Conservation (phyloP, 2,329 filamentous ascomycete species). For the Diplodia sapinea region DNA sequence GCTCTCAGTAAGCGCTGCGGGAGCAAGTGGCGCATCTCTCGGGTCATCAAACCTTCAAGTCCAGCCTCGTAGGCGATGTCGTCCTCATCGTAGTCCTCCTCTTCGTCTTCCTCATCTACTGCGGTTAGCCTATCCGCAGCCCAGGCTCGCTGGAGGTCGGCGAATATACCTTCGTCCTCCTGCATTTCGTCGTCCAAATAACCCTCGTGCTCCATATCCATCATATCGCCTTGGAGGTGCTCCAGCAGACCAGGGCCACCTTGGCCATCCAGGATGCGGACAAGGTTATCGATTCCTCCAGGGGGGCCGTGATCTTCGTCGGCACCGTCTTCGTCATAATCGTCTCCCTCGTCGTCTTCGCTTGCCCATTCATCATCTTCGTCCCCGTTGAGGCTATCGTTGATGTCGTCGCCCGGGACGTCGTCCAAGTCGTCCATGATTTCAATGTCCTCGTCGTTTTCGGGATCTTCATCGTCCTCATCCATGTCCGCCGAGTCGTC, state of each 20-base stretch:
- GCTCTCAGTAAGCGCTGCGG: conserved; percentile 32
- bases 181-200: conserved; percentile 65
- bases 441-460: conserved; percentile 61
- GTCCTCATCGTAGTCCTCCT: conserved; percentile 74
- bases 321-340: conserved; percentile 58
- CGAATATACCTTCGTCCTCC: conserved; percentile 64
- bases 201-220: conserved; percentile 55
- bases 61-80: conserved; percentile 64
- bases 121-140: conserved; percentile 20
- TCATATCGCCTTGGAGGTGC: conserved; percentile 51
- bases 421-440: conserved; percentile 59
- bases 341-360: conserved; percentile 55
- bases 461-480: conserved; percentile 62
- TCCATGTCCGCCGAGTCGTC: conserved; percentile 61
- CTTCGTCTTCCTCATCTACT: conserved; percentile 52
- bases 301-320: conserved; percentile 57
- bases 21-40: conserved; percentile 19
- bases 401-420: conserved; percentile 55
- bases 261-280: conserved; percentile 45
- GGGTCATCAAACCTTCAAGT: conserved; percentile 46
- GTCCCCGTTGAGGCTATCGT: conserved; percentile 51
- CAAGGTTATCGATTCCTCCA: conserved; percentile 38
- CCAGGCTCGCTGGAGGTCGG: not conserved
- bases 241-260: conserved; percentile 47
- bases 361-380: conserved; percentile 48